These are phyloP conservation scores for Eleusine indica DNA, from an alignment of 176 grass and related monocot species.

Conservation along the genomic window DNA sequence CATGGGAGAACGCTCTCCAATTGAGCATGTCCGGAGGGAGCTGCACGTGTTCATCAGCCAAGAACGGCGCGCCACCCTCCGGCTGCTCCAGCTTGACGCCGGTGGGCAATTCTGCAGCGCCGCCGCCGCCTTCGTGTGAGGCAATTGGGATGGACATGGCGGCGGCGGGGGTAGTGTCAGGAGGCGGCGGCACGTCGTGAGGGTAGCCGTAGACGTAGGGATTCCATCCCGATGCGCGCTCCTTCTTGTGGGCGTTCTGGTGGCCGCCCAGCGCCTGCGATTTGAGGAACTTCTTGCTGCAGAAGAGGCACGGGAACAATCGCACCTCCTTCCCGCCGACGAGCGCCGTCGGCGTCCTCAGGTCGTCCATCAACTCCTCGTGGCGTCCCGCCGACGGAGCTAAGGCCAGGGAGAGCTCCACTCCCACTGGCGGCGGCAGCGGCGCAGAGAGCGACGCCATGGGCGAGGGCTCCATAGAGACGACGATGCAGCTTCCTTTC, in stretches of 20 bases:
- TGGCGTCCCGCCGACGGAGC: background rate
- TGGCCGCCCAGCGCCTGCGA: slow-evolving; percentile 84
- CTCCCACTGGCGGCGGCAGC: background rate
- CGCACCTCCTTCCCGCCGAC: slow-evolving; percentile 52
- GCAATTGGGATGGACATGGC: background rate
- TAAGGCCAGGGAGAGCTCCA: slow-evolving; percentile 48
- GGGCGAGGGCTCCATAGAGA: background rate
- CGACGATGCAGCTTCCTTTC: background rate
- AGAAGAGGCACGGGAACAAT: slow-evolving; percentile 76
- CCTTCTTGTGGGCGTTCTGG: slow-evolving; percentile 73
- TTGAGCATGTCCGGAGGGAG: background rate
- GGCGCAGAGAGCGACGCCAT: too few species aligned
- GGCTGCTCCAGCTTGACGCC: background rate
- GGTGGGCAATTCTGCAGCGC: background rate
- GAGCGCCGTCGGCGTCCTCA: slow-evolving; percentile 9
- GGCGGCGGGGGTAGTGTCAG: background rate
- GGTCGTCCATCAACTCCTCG: background rate
- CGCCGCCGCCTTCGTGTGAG: background rate
- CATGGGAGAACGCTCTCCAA: background rate
- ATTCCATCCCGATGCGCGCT: slow-evolving; percentile 30
- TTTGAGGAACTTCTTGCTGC: slow-evolving; percentile 67
- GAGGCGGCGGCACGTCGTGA: background rate
- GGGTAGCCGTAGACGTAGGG: slow-evolving; percentile 34
- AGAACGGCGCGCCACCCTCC: background rate
- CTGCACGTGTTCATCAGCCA: background rate